A percentile compares a stretch with the other conserved stretches of the same genome.
These are phyloP conservation scores for Penicillium sp. DNA, from an alignment of 2,329 filamentous ascomycete genomes.

Conservation along the genomic window DNA sequence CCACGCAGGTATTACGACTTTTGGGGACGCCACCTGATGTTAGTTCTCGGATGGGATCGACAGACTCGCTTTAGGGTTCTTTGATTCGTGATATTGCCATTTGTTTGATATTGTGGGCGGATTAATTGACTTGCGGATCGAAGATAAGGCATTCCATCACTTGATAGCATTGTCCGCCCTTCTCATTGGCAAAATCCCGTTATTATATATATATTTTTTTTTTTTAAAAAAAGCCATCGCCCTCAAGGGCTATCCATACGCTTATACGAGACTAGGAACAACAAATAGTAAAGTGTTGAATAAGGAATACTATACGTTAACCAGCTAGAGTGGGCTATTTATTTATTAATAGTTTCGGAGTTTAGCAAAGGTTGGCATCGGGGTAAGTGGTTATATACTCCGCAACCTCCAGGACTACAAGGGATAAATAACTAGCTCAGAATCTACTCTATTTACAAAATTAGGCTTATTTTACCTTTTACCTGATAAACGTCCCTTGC, in stretches of 20 bases:
- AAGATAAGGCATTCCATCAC: background rate
- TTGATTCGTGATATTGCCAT: background rate
- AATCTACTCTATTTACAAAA: background rate
- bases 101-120: too few relatives aligned
- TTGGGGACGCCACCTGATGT: background rate
- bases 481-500: background rate
- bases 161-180: background rate
- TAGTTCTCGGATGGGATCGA: background rate
- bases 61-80: background rate
- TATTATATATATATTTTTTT: too few relatives aligned
- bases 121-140: background rate
- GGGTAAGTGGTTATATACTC: background rate
- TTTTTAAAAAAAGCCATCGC: too few relatives aligned
- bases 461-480: background rate
- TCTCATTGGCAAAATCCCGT: background rate
- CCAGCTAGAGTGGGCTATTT: background rate
- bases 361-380: too few relatives aligned
- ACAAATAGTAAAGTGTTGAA: background rate
- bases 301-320: background rate
- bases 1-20: background rate
- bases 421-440: background rate
- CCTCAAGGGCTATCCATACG: background rate
- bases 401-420: background rate
- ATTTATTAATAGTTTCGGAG: too few relatives aligned
- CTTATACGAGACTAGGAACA: background rate